Conservation (phyloP, 352 stramenopile genomes). For the Aphanomyces astaci region DNA sequence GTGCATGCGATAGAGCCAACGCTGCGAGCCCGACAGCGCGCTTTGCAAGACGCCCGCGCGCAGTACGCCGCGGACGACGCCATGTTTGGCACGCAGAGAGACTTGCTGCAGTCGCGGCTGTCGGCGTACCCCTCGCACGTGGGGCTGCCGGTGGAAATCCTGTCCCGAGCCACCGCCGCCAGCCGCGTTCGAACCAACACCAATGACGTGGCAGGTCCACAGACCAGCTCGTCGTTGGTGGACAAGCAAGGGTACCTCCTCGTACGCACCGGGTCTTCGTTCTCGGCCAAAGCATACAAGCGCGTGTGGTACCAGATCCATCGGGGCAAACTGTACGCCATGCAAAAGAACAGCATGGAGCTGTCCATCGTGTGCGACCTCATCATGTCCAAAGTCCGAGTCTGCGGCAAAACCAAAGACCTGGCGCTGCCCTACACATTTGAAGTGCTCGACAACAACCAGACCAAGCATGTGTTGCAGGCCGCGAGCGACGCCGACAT, state of each 20-base stretch:
- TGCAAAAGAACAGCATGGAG: conserved; percentile 70
- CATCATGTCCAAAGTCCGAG: conserved; percentile 68
- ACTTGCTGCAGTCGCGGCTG: conserved; percentile 48
- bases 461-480: conserved; percentile 68
- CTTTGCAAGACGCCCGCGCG: conserved; percentile 48
- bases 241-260: conserved; percentile 82
- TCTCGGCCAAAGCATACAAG: conserved; percentile 78
- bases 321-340: conserved; percentile 76
- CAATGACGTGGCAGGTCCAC: conserved; percentile 2
- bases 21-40: conserved; percentile 57
- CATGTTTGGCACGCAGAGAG: conserved; percentile 67
- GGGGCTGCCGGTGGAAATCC: conserved; percentile 61
- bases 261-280: conserved; percentile 65
- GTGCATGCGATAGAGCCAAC: conserved; percentile 67
- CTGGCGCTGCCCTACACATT: conserved; percentile 64
- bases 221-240: neutral
- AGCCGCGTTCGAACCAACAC: conserved; percentile 39
- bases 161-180: conserved; percentile 55
- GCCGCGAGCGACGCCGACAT: conserved; percentile 65
- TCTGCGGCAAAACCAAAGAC: conserved; percentile 40
- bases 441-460: conserved; percentile 77
- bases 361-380: conserved; percentile 71
- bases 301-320: conserved; percentile 84
- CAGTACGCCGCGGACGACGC: conserved; percentile 65
- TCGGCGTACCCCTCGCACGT: conserved; percentile 30